Percentiles rank a stretch among this genome's conserved stretches.
Evolutionary conservation across 2,329 filamentous ascomycete genomes (phyloP).

Genomic region (Tothia fuscella): DNA sequence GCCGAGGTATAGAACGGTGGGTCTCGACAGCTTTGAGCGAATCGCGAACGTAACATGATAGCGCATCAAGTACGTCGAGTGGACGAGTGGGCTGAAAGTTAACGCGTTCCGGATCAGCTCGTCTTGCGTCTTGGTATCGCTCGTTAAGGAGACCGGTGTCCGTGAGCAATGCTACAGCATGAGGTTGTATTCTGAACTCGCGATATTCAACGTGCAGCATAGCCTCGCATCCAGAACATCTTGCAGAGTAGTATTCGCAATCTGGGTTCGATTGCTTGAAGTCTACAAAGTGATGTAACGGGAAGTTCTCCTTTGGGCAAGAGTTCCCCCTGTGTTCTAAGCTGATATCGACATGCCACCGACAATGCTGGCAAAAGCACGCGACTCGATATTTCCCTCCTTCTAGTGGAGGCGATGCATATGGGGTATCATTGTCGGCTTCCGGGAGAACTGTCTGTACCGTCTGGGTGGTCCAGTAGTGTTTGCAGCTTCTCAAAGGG

Average conservation of each 20-base stretch:
- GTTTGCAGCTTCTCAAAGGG: constrained; percentile 3
- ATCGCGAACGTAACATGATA: constrained; percentile 50
- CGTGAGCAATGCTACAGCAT: constrained; percentile 40
- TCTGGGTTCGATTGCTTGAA: neutral
- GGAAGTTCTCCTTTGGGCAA: constrained; percentile 38
- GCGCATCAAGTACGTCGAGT: constrained; percentile 42
- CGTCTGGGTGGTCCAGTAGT: constrained; percentile 8
- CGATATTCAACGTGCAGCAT: constrained; percentile 6
- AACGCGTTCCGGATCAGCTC: constrained; percentile 41
- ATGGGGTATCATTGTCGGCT: neutral
- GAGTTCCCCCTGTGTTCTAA: constrained; percentile 22
- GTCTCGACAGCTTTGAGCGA: constrained; percentile 39
- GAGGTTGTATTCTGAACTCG: constrained; percentile 31
- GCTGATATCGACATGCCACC: constrained; percentile 47
- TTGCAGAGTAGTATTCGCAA: constrained; percentile 1
- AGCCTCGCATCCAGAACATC: constrained; percentile 4
- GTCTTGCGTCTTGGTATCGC: constrained; percentile 41
- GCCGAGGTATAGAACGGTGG: constrained; percentile 42
- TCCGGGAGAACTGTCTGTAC: constrained; percentile 6
- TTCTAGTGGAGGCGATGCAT: neutral
- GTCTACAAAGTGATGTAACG: constrained; percentile 47
- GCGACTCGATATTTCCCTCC: constrained; percentile 40
- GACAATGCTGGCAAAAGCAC: constrained; percentile 49
- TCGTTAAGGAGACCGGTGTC: constrained; percentile 39
- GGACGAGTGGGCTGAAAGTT: constrained; percentile 39